Base-by-base conservation (phyloP, 2,329 filamentous ascomycete genomes). In the Ophiostoma populinum region DNA sequence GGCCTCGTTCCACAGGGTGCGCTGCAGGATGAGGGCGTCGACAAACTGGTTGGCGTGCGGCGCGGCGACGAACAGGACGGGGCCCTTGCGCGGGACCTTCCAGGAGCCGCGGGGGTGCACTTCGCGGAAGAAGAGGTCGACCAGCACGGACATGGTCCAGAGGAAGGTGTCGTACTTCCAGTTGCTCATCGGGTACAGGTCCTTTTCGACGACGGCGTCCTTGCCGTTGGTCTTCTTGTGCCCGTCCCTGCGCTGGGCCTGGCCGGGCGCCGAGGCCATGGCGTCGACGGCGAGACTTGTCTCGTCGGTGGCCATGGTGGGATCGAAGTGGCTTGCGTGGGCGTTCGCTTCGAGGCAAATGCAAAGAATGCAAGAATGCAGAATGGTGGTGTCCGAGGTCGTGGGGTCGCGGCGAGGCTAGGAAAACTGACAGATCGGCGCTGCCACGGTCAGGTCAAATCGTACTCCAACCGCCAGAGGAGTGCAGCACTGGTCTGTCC, bases 21-120 rank as follows among this genome's bases (percentile, higher is more conserved):
- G 78, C 71, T 93, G 92, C 35, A 98, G 69, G 45, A 95, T 80
- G 34, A 98, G 68, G 36, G 85, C 87, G 51, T 98, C 90, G 51
- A 95, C 86, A 47, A 98, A 98, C 77, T 93, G 83, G 55, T 98
- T 98, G 40, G 87, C 87, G 63, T 98, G 90, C 45, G 90, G 90
- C 36, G 87, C 90, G 29, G 86, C 90, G 46, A 98, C 90, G 50
- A 98, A 90, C 40, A 98, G 81, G 43, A 98, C 72, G 1, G 90
- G 86, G 0, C 86, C 90, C 43, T 73, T 70, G 49, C 79, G 75
- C 29, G 90, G 90, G 29, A 98, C 80, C 56, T 86, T 87, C 85
- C 90, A 98, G 43, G 86, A 82, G 46, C 85, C 85, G 44, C 90
- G 72, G 10, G 90, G 90, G 53, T 95, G 86, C 12, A 98, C 83